Evolutionary conservation across 2,329 filamentous ascomycete species (phyloP).

Genomic region (Fusarium humuli): DNA sequence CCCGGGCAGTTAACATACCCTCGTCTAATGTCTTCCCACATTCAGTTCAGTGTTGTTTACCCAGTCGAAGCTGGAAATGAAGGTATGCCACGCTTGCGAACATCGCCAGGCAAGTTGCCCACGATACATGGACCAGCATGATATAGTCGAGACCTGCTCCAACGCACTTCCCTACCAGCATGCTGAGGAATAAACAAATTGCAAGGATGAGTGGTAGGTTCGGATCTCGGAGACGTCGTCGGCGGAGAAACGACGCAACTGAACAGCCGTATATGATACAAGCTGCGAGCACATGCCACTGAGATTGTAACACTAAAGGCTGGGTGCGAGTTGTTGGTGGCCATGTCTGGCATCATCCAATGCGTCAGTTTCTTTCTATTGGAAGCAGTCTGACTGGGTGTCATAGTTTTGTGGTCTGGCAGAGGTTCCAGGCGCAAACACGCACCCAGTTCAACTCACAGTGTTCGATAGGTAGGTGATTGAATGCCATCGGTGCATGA

Average conservation of each 20-base stretch:
- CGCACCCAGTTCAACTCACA: slow-evolving; percentile 32
- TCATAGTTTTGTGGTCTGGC: background rate
- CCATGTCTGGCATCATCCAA: slow-evolving; percentile 32
- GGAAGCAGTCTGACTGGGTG: slow-evolving; percentile 1
- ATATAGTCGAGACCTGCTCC: slow-evolving; percentile 42
- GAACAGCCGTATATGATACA: slow-evolving; percentile 45
- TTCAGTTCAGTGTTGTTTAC: slow-evolving; percentile 12
- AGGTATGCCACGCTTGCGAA: slow-evolving; percentile 31
- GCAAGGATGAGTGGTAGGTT: slow-evolving; percentile 35
- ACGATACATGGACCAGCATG: slow-evolving; percentile 42
- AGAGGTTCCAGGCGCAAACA: background rate
- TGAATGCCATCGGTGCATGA: slow-evolving; percentile 35
- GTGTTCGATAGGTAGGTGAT: slow-evolving; percentile 16
- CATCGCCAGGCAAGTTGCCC: slow-evolving; percentile 45
- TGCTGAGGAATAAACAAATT: slow-evolving; percentile 34
- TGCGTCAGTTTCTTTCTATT: slow-evolving; percentile 32
- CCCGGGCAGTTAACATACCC: slow-evolving; percentile 16
- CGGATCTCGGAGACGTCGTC: slow-evolving; percentile 35
- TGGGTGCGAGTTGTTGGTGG: slow-evolving; percentile 20
- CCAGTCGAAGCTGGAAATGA: slow-evolving; percentile 13
- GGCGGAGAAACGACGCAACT: slow-evolving; percentile 41
- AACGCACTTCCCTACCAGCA: slow-evolving; percentile 26
- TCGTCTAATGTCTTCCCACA: background rate
- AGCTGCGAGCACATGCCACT: slow-evolving; percentile 39
- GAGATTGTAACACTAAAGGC: slow-evolving; percentile 24